Percentiles rank a stretch among this genome's conserved stretches.
Evolutionary conservation across 225 moss, liverwort and hornwort genomes (phyloP).

Genomic region (Lunularia cruciata): DNA sequence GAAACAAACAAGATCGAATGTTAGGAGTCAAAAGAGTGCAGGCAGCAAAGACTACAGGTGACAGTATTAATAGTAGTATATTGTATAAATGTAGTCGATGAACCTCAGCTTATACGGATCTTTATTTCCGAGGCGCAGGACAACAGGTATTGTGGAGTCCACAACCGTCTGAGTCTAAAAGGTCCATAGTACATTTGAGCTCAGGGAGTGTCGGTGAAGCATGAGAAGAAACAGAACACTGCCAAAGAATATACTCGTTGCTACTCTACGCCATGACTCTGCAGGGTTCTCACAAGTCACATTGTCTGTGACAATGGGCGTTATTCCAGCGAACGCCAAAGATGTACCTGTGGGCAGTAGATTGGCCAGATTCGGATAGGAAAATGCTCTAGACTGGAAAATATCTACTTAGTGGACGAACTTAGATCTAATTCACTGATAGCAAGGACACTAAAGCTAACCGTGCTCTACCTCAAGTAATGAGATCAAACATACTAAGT

Average conservation of each 20-base stretch:
- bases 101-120: constrained; percentile 37
- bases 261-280: constrained; percentile 11
- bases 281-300: constrained; percentile 34
- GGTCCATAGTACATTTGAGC: constrained; percentile 49
- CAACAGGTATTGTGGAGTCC: constrained; percentile 41
- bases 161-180: constrained; percentile 38
- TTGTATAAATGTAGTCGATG: constrained; percentile 33
- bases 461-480: no score
- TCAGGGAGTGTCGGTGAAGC: constrained; percentile 46
- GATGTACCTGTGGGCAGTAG: constrained; percentile 51
- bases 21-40: constrained; percentile 43
- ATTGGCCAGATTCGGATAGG: constrained; percentile 30
- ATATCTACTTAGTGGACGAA: no score
- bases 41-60: constrained; percentile 33
- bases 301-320: constrained; percentile 40
- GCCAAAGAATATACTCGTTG: constrained; percentile 26
- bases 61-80: no score
- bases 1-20: constrained; percentile 38
- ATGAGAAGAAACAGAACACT: constrained; percentile 38
- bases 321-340: constrained; percentile 37
- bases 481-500: no score
- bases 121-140: constrained; percentile 33
- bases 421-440: no score
- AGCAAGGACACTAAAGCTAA: no score
- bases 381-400: no score